Evolutionary conservation across 352 stramenopile genomes (phyloP).

Genomic region (Pythium dissotocum): DNA sequence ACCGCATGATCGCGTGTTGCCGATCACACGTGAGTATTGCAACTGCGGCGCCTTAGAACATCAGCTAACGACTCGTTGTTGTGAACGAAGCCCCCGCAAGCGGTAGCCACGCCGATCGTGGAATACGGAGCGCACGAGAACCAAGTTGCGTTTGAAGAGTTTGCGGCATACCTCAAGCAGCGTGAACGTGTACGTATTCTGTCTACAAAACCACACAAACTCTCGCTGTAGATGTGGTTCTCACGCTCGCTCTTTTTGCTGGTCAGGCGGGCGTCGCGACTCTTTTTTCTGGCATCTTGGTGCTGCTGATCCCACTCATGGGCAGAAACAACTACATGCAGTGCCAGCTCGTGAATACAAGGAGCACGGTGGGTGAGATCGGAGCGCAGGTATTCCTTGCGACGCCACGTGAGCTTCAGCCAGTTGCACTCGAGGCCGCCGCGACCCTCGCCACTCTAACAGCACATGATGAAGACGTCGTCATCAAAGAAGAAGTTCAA

Average conservation of each 20-base stretch:
- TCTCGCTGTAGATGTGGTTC: not conserved
- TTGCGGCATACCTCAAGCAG: slow-evolving; percentile 51
- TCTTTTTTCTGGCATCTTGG: slow-evolving; percentile 40
- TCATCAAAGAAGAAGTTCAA: not conserved
- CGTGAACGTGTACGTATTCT: slow-evolving; percentile 44
- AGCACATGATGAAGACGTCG: not conserved
- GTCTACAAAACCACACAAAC: no score
- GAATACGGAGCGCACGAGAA: slow-evolving; percentile 21
- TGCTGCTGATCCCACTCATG: slow-evolving; percentile 55
- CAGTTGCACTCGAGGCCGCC: not conserved
- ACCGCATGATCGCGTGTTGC: slow-evolving; percentile 57
- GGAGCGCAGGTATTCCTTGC: slow-evolving; percentile 23
- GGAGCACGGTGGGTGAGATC: slow-evolving; percentile 25
- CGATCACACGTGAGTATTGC: slow-evolving; percentile 41
- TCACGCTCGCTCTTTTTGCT: slow-evolving; percentile 3
- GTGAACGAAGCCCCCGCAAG: slow-evolving; percentile 49
- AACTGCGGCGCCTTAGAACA: not conserved
- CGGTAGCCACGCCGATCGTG: slow-evolving; percentile 39
- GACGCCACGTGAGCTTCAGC: not conserved
- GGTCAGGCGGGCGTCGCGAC: slow-evolving; percentile 58
- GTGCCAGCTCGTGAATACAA: slow-evolving; percentile 57
- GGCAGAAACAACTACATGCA: slow-evolving; percentile 41
- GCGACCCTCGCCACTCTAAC: not conserved
- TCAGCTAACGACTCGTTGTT: not conserved
- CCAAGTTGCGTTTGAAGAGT: slow-evolving; percentile 40